Conservation (phyloP, 2,329 filamentous ascomycete genomes). For the Stemphylium lycopersici region DNA sequence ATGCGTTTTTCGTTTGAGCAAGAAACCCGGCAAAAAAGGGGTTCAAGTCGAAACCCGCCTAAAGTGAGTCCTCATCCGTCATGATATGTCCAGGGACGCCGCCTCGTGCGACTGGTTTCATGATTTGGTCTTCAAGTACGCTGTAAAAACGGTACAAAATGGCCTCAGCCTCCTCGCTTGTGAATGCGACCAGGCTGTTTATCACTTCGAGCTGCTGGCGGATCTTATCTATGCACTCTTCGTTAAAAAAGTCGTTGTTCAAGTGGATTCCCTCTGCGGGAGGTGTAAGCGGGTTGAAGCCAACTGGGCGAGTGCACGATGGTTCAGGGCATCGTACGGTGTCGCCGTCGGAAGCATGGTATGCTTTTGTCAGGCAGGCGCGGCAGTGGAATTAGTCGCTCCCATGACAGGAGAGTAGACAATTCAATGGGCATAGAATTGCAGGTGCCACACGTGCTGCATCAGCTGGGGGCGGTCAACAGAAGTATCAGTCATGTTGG, state of each 20-base stretch:
- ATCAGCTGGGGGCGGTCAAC: conserved; percentile 3
- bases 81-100: conserved; percentile 3
- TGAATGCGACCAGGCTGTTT: conserved; percentile 16
- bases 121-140: conserved; percentile 12
- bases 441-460: conserved; percentile 11
- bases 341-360: conserved; percentile 5
- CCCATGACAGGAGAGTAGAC: conserved; percentile 12
- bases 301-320: conserved; percentile 5
- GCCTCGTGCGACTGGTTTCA: conserved; percentile 10
- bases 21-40: conserved; percentile 2
- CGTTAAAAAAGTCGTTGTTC: conserved; percentile 1
- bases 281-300: conserved; percentile 1
- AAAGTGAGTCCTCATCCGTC: background rate
- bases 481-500: background rate
- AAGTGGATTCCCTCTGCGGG: background rate
- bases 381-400: conserved; percentile 16
- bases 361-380: conserved; percentile 14
- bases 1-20: background rate
- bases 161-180: conserved; percentile 6
- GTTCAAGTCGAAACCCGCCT: conserved; percentile 2
- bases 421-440: conserved; percentile 2
- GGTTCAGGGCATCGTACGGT: conserved; percentile 12
- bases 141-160: conserved; percentile 8
- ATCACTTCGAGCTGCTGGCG: conserved; percentile 13
- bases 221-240: conserved; percentile 10